phyloP scores from a whole-genome alignment of 192 early-diverging fungal species.

The Linderina pennispora region DNA sequence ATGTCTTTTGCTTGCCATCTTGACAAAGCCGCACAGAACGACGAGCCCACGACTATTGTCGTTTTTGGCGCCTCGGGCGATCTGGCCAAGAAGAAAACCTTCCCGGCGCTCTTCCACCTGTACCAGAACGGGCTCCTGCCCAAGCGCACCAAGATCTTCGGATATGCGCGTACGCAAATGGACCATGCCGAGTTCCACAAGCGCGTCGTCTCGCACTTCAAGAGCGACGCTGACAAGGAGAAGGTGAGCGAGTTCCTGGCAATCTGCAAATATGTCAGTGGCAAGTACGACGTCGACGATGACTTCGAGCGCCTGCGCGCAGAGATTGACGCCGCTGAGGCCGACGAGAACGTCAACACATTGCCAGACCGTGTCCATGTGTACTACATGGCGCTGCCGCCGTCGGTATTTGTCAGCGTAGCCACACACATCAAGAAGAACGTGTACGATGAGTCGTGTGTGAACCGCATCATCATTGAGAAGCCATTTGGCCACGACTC shows the following conservation, averaged over 20 bases:
- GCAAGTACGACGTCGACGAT: conserved; percentile 75
- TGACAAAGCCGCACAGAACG: conserved; percentile 33
- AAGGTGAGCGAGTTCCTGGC: conserved; percentile 59
- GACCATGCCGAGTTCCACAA: conserved; percentile 65
- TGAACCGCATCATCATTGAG: conserved; percentile 85
- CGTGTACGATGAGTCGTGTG: conserved; percentile 54
- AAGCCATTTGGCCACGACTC: conserved; percentile 95
- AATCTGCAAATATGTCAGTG: conserved; percentile 69
- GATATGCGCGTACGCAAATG: conserved; percentile 88
- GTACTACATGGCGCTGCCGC: conserved; percentile 95
- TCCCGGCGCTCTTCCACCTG: conserved; percentile 88
- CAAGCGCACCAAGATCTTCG: conserved; percentile 68
- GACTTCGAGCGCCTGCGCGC: conserved; percentile 63
- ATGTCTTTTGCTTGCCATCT: conserved; percentile 22
- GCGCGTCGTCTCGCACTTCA: conserved; percentile 60
- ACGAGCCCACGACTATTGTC: conserved; percentile 37
- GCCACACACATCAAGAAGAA: conserved; percentile 64
- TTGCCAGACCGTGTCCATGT: conserved; percentile 44
- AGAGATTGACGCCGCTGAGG: conserved; percentile 56
- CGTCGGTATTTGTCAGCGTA: conserved; percentile 86
- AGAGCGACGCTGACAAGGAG: conserved; percentile 8
- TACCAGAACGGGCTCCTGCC: conserved; percentile 79
- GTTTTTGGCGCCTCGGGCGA: conserved; percentile 89
- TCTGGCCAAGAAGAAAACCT: conserved; percentile 96
- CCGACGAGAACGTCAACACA: neutral